These are phyloP conservation scores for Cladosporium sp. DNA, from an alignment of 2,329 filamentous ascomycete genomes.

Conservation along the genomic window DNA sequence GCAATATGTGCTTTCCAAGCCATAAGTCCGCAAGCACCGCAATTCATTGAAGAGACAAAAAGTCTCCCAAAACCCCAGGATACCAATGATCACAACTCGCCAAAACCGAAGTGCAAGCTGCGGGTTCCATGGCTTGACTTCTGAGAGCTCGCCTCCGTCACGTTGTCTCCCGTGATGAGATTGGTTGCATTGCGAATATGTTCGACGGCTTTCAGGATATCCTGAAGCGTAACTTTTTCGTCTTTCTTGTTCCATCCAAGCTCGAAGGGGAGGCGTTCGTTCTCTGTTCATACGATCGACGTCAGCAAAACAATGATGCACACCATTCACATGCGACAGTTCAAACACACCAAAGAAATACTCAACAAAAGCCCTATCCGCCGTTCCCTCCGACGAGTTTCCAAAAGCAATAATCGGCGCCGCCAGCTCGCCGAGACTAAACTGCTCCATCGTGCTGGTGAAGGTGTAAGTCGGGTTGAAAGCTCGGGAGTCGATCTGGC, in stretches of 20 bases:
- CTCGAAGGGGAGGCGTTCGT: constrained; percentile 39
- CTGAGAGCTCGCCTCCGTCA: background rate
- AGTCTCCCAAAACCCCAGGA: too few species aligned
- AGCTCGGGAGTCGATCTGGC: constrained; percentile 42
- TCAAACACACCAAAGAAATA: constrained; percentile 43
- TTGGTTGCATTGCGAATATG: constrained; percentile 15
- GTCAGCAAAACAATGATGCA: background rate
- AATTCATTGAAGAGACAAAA: too few species aligned
- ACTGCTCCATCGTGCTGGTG: constrained; percentile 37
- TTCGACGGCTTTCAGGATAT: constrained; percentile 14
- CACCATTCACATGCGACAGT: background rate
- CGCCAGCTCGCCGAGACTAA: constrained; percentile 48
- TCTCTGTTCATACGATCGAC: constrained; percentile 28
- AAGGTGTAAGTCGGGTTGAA: constrained; percentile 49
- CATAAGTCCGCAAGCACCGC: too few species aligned
- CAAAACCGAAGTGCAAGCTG: constrained; percentile 2
- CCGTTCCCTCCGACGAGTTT: constrained; percentile 37
- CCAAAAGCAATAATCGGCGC: constrained; percentile 50
- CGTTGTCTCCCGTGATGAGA: constrained; percentile 9
- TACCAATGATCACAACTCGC: background rate
- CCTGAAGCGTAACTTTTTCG: constrained; percentile 16
- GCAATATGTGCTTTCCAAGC: too few species aligned
- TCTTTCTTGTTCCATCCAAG: constrained; percentile 37
- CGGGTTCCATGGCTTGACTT: background rate
- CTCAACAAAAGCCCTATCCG: constrained; percentile 37